Conservation (phyloP, 345 rosid genomes). For the Streptanthus diversifolius region DNA sequence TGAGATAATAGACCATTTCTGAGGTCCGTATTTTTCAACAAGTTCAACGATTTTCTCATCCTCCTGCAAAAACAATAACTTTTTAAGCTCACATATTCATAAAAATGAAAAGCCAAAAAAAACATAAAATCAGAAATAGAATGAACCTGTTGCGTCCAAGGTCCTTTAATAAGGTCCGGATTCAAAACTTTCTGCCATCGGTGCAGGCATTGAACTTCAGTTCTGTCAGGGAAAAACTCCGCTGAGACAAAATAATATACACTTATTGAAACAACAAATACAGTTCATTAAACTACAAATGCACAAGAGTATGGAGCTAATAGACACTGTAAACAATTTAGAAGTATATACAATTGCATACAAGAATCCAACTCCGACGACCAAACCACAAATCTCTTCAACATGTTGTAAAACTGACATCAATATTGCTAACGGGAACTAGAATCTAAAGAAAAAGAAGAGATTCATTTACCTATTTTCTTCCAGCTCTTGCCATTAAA, state of each 20-base stretch:
- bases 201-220: conserved; percentile 97
- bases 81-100: neutral
- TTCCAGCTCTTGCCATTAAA: conserved; percentile 87
- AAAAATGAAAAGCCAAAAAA: neutral
- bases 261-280: neutral
- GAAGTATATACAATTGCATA: neutral
- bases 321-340: neutral
- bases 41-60: conserved; percentile 81
- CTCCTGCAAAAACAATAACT: conserved; percentile 50
- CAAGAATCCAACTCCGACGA: neutral
- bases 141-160: conserved; percentile 92
- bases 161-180: conserved; percentile 96
- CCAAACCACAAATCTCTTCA: neutral
- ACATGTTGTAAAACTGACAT: neutral
- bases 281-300: neutral
- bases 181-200: conserved; percentile 99
- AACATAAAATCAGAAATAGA: neutral
- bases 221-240: conserved; percentile 73
- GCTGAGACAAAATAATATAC: conserved; percentile 50
- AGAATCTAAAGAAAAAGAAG: neutral
- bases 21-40: conserved; percentile 72
- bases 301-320: neutral
- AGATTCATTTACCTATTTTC: conserved; percentile 53
- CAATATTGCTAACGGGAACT: neutral
- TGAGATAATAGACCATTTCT: conserved; percentile 93